Percentiles rank a stretch among this genome's conserved stretches.
These are phyloP conservation scores for Penicillium sumatraense DNA, from an alignment of 2,329 filamentous ascomycete species.

Conservation along the genomic window DNA sequence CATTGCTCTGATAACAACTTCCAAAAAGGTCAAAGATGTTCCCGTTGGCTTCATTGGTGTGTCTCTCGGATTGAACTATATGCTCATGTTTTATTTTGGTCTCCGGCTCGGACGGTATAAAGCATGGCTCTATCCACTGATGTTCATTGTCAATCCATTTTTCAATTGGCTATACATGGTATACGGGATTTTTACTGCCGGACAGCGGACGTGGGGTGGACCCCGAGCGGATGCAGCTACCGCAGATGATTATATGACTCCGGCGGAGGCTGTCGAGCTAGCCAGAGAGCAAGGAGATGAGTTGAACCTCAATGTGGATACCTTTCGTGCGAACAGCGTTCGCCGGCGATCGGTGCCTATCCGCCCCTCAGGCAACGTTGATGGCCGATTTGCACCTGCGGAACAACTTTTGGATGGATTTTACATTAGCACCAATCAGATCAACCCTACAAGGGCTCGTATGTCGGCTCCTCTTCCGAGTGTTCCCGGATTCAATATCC, in stretches of 20 bases:
- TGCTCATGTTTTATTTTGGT: slow-evolving; percentile 95
- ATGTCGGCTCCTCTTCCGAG: slow-evolving; percentile 51
- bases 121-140: slow-evolving; percentile 90
- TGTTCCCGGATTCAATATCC: slow-evolving; percentile 53
- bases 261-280: slow-evolving; percentile 80
- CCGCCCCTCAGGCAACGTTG: slow-evolving; percentile 73
- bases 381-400: slow-evolving; percentile 77
- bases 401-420: slow-evolving; percentile 69
- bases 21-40: slow-evolving; percentile 75
- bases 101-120: slow-evolving; percentile 86
- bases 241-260: slow-evolving; percentile 75
- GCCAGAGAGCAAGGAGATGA: slow-evolving; percentile 82
- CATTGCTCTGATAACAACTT: slow-evolving; percentile 82
- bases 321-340: slow-evolving; percentile 63
- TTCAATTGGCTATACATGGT: slow-evolving; percentile 99
- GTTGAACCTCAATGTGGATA: slow-evolving; percentile 85
- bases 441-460: slow-evolving; percentile 61
- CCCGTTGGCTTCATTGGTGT: slow-evolving; percentile 93
- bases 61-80: slow-evolving; percentile 89
- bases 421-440: slow-evolving; percentile 72
- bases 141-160: slow-evolving; percentile 95
- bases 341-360: slow-evolving; percentile 62
- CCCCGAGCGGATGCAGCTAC: slow-evolving; percentile 86
- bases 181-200: slow-evolving; percentile 92
- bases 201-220: slow-evolving; percentile 93